Conservation (phyloP, 1,139 yeast species). For the Candida dubliniensis region DNA sequence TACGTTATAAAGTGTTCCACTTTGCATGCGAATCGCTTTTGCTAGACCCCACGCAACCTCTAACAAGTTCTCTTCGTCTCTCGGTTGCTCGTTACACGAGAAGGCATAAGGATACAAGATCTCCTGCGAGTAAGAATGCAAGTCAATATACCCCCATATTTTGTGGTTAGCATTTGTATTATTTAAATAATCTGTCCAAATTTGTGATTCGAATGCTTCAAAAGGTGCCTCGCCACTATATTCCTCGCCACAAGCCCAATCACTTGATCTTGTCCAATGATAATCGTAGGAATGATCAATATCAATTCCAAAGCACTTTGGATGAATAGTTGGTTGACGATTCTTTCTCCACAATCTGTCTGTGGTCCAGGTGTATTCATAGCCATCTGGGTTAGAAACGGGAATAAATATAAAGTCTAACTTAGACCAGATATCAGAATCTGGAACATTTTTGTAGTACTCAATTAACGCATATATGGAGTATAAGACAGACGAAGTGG, state of each 20-base stretch:
- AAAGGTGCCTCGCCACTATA: constrained; percentile 77
- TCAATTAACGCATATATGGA: constrained; percentile 55
- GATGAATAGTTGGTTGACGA: constrained; percentile 69
- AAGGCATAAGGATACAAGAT: constrained; percentile 81
- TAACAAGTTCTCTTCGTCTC: constrained; percentile 76
- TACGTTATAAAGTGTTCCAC: constrained; percentile 67
- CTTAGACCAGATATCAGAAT: constrained; percentile 32
- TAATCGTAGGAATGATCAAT: constrained; percentile 81
- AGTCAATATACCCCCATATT: constrained; percentile 74
- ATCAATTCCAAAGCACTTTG: constrained; percentile 78
- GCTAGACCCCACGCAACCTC: constrained; percentile 82
- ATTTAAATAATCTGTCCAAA: constrained; percentile 65
- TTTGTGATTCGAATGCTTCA: constrained; percentile 71
- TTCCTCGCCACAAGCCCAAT: constrained; percentile 78
- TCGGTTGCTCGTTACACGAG: constrained; percentile 68
- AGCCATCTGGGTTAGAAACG: constrained; percentile 88
- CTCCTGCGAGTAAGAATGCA: constrained; percentile 85
- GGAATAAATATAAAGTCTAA: constrained; percentile 79
- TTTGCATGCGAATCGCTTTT: constrained; percentile 62
- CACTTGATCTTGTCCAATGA: constrained; percentile 67
- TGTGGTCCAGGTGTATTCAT: constrained; percentile 73
- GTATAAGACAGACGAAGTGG: constrained; percentile 69
- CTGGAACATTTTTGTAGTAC: constrained; percentile 46
- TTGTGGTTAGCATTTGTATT: constrained; percentile 57
- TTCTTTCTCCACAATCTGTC: constrained; percentile 91